A percentile compares a stretch with the other conserved stretches of the same genome.
Conservation (phyloP, 1,284 basidiomycete species). For the Uromyces viciae-fabae region DNA sequence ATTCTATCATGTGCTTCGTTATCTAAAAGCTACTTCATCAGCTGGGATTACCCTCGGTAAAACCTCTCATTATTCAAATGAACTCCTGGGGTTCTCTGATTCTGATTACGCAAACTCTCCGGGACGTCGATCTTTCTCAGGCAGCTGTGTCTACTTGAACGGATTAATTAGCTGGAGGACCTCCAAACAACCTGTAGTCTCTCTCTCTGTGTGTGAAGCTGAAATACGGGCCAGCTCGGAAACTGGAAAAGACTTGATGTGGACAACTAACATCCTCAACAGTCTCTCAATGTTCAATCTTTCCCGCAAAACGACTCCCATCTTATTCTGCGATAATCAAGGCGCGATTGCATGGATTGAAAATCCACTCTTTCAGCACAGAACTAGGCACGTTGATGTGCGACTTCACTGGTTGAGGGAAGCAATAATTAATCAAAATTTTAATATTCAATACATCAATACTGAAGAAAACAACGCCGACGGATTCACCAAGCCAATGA, state of each 20-base stretch:
- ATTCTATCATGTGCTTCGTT: background rate
- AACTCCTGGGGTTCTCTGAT: background rate
- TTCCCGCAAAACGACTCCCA: background rate
- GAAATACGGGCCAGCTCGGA: background rate
- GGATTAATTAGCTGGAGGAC: constrained; percentile 20
- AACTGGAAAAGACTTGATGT: background rate
- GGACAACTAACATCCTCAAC: background rate
- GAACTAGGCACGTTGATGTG: background rate
- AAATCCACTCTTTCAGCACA: background rate
- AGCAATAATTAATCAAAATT: background rate
- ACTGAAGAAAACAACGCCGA: background rate
- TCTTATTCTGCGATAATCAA: background rate
- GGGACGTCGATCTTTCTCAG: background rate
- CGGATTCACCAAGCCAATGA: background rate
- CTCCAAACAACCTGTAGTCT: constrained; percentile 27
- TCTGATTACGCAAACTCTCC: background rate
- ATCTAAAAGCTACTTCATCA: background rate
- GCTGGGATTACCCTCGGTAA: background rate
- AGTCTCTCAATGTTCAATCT: background rate
- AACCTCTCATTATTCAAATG: background rate
- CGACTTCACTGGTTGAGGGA: background rate
- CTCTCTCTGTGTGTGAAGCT: constrained; percentile 21
- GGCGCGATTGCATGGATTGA: background rate
- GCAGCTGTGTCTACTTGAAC: background rate
- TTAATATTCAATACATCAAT: background rate